Conservation (phyloP, 768 basidiomycete species). For the Kwoniella botswanensis region DNA sequence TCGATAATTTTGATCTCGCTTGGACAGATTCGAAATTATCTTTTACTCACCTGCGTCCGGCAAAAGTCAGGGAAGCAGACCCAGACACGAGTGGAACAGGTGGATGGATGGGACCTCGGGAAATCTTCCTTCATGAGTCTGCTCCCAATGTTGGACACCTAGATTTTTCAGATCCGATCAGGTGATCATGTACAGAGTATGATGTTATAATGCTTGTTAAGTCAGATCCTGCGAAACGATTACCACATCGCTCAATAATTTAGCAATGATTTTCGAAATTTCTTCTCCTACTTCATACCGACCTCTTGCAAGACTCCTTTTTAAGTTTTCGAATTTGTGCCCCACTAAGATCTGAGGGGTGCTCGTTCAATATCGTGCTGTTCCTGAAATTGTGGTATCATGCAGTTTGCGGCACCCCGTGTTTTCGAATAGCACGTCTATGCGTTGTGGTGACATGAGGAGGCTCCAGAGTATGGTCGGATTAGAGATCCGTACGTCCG, state of each 20-base stretch:
- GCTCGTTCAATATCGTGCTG: background rate
- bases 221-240: background rate
- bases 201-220: background rate
- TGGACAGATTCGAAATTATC: constrained; percentile 14
- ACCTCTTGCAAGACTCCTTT: background rate
- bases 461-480: background rate
- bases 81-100: background rate
- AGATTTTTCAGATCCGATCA: background rate
- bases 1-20: background rate
- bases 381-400: background rate
- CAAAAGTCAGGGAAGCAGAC: background rate
- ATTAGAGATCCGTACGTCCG: background rate
- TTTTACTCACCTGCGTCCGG: background rate
- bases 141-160: too few species aligned
- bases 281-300: background rate
- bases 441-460: background rate
- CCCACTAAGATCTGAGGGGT: background rate
- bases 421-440: constrained; percentile 5
- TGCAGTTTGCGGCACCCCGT: constrained; percentile 1
- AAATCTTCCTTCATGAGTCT: background rate
- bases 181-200: background rate
- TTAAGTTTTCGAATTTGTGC: background rate
- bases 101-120: background rate
- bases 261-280: constrained; percentile 1
- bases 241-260: constrained; percentile 1